Conservation (phyloP, 116 monocot genomes). For the Cymodocea nodosa region DNA sequence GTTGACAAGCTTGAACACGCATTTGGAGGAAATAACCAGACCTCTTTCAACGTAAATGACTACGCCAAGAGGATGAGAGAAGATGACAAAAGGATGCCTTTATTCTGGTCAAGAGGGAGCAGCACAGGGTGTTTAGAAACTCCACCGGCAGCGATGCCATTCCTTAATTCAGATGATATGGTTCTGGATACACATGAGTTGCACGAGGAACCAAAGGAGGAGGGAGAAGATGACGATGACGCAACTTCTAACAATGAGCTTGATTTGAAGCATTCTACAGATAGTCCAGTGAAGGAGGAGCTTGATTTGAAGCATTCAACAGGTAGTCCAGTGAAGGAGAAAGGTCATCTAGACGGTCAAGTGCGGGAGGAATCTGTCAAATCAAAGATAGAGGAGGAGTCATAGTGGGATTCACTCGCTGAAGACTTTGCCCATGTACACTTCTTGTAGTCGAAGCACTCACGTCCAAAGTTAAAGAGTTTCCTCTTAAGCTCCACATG, state of each 20-base stretch:
- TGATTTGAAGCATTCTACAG: background rate
- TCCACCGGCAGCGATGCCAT: background rate
- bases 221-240: background rate
- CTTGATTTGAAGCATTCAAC: background rate
- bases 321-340: background rate
- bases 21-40: conserved; percentile 47
- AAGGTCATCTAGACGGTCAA: background rate
- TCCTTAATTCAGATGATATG: conserved; percentile 5
- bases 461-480: too few relatives aligned
- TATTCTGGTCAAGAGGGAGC: conserved; percentile 27
- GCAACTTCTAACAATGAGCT: background rate
- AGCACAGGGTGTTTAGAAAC: conserved; percentile 4
- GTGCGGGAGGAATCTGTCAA: background rate
- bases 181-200: background rate
- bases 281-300: background rate
- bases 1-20: conserved; percentile 55
- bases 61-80: conserved; percentile 66
- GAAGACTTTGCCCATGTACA: too few relatives aligned
- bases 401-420: background rate
- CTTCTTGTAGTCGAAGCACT: too few relatives aligned
- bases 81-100: conserved; percentile 52
- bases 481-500: too few relatives aligned
- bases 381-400: background rate
- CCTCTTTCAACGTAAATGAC: conserved; percentile 35
- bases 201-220: background rate